Conservation (phyloP, 495 filamentous ascomycete species). For the Cercophora scortea region DNA sequence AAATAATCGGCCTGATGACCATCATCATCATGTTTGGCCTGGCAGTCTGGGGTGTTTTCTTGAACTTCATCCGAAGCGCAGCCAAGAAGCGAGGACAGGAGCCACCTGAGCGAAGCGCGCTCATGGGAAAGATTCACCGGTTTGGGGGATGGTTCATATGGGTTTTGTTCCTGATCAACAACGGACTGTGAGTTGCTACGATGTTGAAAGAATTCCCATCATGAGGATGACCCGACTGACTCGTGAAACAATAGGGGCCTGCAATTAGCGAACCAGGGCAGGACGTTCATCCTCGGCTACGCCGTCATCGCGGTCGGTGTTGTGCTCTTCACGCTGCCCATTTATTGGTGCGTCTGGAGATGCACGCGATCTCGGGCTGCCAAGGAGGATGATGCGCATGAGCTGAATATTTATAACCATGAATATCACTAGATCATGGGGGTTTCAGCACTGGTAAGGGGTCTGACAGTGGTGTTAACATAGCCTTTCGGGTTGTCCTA, state of each 20-base stretch:
- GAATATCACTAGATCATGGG: background rate
- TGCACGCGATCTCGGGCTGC: constrained; percentile 7
- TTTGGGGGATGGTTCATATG: constrained; percentile 18
- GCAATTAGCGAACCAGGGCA: constrained; percentile 11
- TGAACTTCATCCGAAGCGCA: constrained; percentile 41
- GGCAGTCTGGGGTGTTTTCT: constrained; percentile 38
- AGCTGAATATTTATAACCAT: constrained; percentile 20
- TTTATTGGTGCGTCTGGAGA: constrained; percentile 19
- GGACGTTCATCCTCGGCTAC: constrained; percentile 18
- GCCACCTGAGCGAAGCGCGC: background rate
- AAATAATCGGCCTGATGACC: constrained; percentile 50
- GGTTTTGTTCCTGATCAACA: constrained; percentile 22
- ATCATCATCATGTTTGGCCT: constrained; percentile 40
- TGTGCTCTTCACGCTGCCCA: constrained; percentile 12
- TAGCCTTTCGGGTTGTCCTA: too few relatives aligned
- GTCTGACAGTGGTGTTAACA: too few relatives aligned
- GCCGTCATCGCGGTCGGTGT: constrained; percentile 14
- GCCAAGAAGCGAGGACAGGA: constrained; percentile 33
- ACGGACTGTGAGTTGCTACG: constrained; percentile 17
- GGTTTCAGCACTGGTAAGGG: too few relatives aligned
- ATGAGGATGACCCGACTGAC: too few relatives aligned
- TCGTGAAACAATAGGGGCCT: constrained; percentile 12
- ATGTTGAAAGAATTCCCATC: too few relatives aligned
- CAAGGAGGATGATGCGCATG: constrained; percentile 10
- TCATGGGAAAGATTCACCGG: constrained; percentile 10